phyloP scores from a whole-genome alignment of 1,284 basidiomycete species.

The Moniliella sp. region DNA sequence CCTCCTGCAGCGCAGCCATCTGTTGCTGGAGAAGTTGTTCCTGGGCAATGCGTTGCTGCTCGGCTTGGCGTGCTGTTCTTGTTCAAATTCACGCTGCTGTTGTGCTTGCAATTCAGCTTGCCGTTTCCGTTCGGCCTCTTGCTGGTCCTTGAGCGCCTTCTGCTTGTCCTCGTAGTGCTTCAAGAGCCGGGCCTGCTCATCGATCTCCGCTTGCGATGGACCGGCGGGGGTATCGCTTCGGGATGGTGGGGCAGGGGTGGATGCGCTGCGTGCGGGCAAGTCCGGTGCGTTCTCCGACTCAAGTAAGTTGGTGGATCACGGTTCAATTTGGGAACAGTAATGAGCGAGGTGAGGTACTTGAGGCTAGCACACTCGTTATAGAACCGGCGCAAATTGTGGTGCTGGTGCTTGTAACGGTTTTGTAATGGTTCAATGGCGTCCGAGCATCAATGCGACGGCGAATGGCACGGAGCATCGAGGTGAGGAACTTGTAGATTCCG shows the following conservation, averaged over 20 bases:
- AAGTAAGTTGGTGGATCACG: slow-evolving; percentile 30
- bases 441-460: slow-evolving; percentile 28
- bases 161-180: slow-evolving; percentile 58
- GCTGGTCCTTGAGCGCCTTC: slow-evolving; percentile 54
- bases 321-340: slow-evolving; percentile 33
- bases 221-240: slow-evolving; percentile 27
- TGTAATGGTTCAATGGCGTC: slow-evolving; percentile 30
- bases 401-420: slow-evolving; percentile 28
- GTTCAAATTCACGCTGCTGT: slow-evolving; percentile 73
- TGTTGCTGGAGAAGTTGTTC: slow-evolving; percentile 58
- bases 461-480: slow-evolving; percentile 33
- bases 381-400: slow-evolving; percentile 26
- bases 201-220: slow-evolving; percentile 44
- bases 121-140: slow-evolving; percentile 73
- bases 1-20: slow-evolving; percentile 44
- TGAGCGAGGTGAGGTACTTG: slow-evolving; percentile 29
- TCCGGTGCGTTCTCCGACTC: slow-evolving; percentile 21
- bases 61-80: slow-evolving; percentile 63
- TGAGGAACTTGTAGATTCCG: slow-evolving; percentile 34
- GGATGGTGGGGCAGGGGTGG: slow-evolving; percentile 37
- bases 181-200: slow-evolving; percentile 74
- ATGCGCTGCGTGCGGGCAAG: slow-evolving; percentile 2
- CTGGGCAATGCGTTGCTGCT: slow-evolving; percentile 66
- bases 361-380: slow-evolving; percentile 33
- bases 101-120: slow-evolving; percentile 63